A percentile compares a stretch with the other conserved stretches of the same genome.
Conservation (phyloP, 2,329 filamentous ascomycete genomes). For the Dactylonectria macrodidyma region DNA sequence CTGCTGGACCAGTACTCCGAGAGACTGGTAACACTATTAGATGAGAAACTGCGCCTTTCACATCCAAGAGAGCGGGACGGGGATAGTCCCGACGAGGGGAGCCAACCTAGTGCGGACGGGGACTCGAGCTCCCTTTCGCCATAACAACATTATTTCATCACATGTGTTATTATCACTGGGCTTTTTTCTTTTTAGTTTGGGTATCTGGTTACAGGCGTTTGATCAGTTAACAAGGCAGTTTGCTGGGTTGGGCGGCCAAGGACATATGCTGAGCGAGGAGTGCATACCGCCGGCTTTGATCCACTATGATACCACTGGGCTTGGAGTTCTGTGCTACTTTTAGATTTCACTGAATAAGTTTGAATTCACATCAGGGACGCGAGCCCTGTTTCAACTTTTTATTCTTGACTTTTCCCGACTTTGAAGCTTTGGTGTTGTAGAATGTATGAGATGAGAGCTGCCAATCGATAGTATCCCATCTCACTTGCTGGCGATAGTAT, state of each 20-base stretch:
- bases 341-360: conserved; percentile 30
- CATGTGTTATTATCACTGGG: conserved; percentile 37
- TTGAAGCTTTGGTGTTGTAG: neutral
- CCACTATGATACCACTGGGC: conserved; percentile 56
- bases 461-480: neutral
- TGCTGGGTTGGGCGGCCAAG: conserved; percentile 37
- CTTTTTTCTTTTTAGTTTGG: conserved; percentile 29
- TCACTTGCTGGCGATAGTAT: neutral
- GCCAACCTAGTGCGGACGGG: conserved; percentile 53
- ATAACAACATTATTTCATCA: conserved; percentile 40
- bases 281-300: conserved; percentile 42
- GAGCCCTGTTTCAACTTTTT: conserved; percentile 23
- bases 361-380: conserved; percentile 34
- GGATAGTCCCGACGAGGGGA: conserved; percentile 49
- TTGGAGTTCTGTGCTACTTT: conserved; percentile 48
- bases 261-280: conserved; percentile 34
- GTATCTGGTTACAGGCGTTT: conserved; percentile 42
- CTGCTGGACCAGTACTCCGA: conserved; percentile 84
- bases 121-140: conserved; percentile 55
- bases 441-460: neutral
- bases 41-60: conserved; percentile 76
- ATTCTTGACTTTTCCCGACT: neutral
- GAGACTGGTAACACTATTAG: conserved; percentile 77
- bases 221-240: conserved; percentile 25
- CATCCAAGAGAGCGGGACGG: conserved; percentile 52